These are phyloP conservation scores for Eucalyptus fibrosa DNA, from an alignment of 345 rosid genomes.

Conservation along the genomic window DNA sequence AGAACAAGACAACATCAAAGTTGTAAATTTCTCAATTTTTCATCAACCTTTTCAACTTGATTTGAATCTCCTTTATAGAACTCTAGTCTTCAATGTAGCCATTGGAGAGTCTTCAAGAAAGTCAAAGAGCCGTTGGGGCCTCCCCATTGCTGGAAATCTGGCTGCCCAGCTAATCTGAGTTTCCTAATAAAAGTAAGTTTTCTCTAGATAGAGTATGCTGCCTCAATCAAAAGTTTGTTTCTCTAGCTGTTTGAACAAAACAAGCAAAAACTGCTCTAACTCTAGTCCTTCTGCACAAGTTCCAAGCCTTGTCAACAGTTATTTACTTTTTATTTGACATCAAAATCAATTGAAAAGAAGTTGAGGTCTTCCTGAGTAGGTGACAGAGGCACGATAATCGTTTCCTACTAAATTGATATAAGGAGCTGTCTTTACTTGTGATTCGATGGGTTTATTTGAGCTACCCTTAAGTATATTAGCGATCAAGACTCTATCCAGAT, in stretches of 20 bases:
- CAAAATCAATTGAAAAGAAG: background rate
- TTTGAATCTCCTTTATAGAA: background rate
- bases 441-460: background rate
- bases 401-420: background rate
- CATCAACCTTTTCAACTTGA: background rate
- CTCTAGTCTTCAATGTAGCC: background rate
- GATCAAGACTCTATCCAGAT: background rate
- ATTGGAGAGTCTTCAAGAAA: background rate
- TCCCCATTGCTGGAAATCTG: background rate
- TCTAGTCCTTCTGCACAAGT: background rate
- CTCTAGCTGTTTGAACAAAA: background rate
- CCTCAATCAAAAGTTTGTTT: background rate
- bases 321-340: background rate
- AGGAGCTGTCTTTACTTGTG: background rate
- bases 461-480: background rate
- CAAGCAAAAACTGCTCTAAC: background rate
- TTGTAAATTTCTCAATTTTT: background rate
- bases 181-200: background rate
- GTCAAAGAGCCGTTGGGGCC: background rate
- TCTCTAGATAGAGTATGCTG: background rate
- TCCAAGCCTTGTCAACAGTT: background rate
- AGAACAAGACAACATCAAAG: background rate
- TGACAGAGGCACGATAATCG: background rate
- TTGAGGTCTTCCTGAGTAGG: background rate
- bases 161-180: background rate